These are phyloP conservation scores for Zasmidium cellare DNA, from an alignment of 2,329 filamentous ascomycete species.

Conservation along the genomic window DNA sequence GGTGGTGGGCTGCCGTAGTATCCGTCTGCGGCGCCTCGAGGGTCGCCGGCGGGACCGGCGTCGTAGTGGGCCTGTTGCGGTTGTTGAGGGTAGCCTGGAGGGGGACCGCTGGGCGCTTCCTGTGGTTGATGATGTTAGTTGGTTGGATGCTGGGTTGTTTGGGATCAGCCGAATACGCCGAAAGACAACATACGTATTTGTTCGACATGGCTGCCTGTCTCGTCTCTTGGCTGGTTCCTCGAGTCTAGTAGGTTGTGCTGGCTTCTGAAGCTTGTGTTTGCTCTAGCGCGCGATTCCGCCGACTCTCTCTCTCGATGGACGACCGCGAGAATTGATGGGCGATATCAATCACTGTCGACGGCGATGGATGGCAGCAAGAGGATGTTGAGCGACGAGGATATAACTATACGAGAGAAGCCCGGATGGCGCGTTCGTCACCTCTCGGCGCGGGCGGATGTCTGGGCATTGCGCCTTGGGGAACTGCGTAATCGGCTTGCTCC, in stretches of 20 bases:
- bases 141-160: background rate
- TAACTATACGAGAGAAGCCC: background rate
- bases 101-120: conserved; percentile 23
- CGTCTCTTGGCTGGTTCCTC: background rate
- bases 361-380: background rate
- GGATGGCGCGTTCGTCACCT: background rate
- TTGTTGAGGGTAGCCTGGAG: conserved; percentile 27
- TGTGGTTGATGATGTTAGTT: background rate
- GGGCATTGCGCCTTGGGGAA: background rate
- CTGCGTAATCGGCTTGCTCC: background rate
- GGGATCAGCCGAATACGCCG: background rate
- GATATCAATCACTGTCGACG: background rate
- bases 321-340: background rate
- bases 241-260: background rate
- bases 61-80: conserved; percentile 24
- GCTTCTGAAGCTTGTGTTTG: too few species aligned
- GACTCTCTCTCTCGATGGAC: background rate
- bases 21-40: conserved; percentile 16
- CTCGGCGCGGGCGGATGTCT: background rate
- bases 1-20: conserved; percentile 23
- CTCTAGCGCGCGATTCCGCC: background rate
- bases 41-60: conserved; percentile 15
- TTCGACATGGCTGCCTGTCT: background rate
- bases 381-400: background rate
- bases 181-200: conserved; percentile 2